Conservation (phyloP, 768 basidiomycete species). For the Daedaleopsis sinensis region DNA sequence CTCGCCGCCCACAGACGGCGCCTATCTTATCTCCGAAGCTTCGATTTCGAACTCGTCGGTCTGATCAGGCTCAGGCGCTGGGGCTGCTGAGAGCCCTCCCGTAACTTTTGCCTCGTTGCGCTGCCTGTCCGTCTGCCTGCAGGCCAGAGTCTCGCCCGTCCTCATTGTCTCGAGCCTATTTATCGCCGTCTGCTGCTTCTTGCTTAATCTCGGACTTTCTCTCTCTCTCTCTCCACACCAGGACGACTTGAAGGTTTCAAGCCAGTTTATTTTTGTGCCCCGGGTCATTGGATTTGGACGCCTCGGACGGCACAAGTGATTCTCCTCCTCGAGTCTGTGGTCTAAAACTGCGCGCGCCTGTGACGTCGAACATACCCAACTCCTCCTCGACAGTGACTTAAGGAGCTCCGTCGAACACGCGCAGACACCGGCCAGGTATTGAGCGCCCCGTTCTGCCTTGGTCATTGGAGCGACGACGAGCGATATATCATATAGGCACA, state of each 20-base stretch:
- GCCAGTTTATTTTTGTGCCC: neutral
- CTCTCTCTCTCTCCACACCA: too few species aligned
- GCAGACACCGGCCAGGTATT: too few species aligned
- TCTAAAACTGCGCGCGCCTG: too few species aligned
- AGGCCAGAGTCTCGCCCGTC: neutral
- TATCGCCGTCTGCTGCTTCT: neutral
- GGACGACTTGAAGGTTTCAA: too few species aligned
- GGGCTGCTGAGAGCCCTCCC: neutral
- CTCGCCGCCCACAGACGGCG: neutral
- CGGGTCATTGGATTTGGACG: neutral
- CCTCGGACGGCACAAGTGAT: too few species aligned
- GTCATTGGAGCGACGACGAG: neutral
- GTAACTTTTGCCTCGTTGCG: constrained; percentile 10
- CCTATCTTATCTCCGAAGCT: constrained; percentile 10
- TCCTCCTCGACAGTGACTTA: too few species aligned
- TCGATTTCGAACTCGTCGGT: neutral
- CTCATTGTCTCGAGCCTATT: neutral
- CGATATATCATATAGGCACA: neutral
- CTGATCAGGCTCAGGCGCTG: neutral
- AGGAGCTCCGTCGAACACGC: too few species aligned
- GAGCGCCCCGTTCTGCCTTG: too few species aligned
- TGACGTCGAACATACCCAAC: too few species aligned
- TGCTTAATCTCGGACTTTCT: neutral
- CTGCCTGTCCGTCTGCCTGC: neutral
- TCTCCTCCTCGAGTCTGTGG: too few species aligned